These are phyloP conservation scores for Alternaria ethzedia DNA, from an alignment of 2,329 filamentous ascomycete genomes.

Conservation along the genomic window DNA sequence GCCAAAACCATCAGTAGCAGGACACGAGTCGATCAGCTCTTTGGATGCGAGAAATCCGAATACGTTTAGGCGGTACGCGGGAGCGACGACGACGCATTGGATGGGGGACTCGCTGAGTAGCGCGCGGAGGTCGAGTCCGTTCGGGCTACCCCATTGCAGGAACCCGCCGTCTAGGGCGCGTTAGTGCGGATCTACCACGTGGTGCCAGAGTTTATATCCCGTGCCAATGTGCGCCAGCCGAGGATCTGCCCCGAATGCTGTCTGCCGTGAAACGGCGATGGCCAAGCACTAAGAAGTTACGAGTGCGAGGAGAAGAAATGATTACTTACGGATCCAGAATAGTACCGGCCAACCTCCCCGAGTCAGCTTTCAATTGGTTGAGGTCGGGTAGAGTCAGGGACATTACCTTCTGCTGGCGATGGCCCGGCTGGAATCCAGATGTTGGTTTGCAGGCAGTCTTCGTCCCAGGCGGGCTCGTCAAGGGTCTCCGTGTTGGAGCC, in stretches of 20 bases:
- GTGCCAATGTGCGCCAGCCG: neutral
- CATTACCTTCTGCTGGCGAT: conserved; percentile 47
- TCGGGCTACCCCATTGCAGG: conserved; percentile 62
- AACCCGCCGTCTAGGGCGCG: conserved; percentile 59
- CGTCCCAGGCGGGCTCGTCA: conserved; percentile 49
- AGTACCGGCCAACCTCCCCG: conserved; percentile 62
- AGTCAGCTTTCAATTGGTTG: conserved; percentile 5
- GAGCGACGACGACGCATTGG: conserved; percentile 59
- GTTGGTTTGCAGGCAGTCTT: conserved; percentile 64
- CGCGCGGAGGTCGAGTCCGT: conserved; percentile 53
- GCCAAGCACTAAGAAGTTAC: neutral
- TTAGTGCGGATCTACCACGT: conserved; percentile 7
- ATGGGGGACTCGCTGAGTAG: conserved; percentile 57
- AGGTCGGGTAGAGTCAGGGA: neutral
- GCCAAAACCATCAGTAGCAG: conserved; percentile 22
- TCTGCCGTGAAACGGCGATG: neutral
- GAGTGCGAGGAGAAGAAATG: neutral
- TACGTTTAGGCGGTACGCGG: conserved; percentile 63
- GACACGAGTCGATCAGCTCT: conserved; percentile 52
- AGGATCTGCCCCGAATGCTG: neutral
- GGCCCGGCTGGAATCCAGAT: conserved; percentile 60
- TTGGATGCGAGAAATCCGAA: conserved; percentile 62
- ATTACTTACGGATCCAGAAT: conserved; percentile 61
- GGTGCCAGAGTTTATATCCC: neutral
- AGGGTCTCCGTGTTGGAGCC: conserved; percentile 13